Base-by-base conservation (phyloP, 805 yeast genomes). In the Starmerella sirachaensis region DNA sequence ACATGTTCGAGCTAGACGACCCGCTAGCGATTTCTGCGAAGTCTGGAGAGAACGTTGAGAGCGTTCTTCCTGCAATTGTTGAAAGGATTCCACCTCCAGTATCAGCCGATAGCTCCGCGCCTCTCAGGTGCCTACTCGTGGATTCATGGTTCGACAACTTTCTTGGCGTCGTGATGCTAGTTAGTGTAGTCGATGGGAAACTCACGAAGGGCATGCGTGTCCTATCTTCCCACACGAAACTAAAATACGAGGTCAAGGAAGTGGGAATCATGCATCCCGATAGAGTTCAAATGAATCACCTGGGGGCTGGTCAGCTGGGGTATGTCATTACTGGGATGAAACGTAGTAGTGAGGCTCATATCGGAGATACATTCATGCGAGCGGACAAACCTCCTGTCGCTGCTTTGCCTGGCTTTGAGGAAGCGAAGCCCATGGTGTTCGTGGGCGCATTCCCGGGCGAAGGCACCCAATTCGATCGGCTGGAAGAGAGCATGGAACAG, bases 371-470 rank as follows among this genome's bases (percentile, higher is more conserved):
- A 0, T 69, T 84, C 46, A 72, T 74, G 68, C 50, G 48, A 2
- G 48, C 48, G 12, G 79, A 78, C 4, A 54, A 59, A 17, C 68
- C 66, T 23, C 41, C 38, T 3, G 75, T 80, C 2, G 82, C 76
- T 45, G 78, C 95, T 1, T 65, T 88, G 18, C 94, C 93, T 1
- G 97, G 97, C 1, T 91, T 88, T 57, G 96, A 86, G 59, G 95
- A 84, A 51, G 86, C 93, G 1, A 86, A 91, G 58, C 95, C 97
- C 1, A 91, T 91, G 97, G 97, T 88, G 7, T 91, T 88, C 57
- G 93, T 88, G 33, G 97, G 97, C 11, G 98, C 97, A 0, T 88
- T 84, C 51, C 97, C 98, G 0, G 91, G 95, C 0, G 94, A 88
- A 52, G 94, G 94, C 4, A 70, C 78, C 0, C 94, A 88, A 51